Evolutionary conservation across 257 asterid genomes (phyloP), one percentile per base, ranked within the genome.

Genomic region (Handroanthus guayacan): DNA sequence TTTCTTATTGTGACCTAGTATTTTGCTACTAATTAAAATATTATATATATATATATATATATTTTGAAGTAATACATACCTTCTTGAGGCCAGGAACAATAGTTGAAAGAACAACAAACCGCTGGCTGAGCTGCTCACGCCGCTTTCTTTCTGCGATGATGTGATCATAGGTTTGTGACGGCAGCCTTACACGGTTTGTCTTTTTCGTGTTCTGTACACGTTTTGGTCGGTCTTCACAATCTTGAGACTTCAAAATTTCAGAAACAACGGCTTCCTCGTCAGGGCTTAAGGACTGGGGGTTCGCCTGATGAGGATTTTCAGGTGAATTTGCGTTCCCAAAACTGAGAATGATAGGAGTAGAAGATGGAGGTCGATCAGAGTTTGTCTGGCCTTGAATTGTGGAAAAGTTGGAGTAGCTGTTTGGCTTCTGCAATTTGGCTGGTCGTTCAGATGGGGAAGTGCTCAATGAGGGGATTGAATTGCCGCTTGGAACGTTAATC

Each of bases 31-130:
- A 25, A 25, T 25, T 25, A 25, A 25, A 25, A 25, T 25, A 25
- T 25, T 25, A 25, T 25, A 25, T 25, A 25, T 39, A 39, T 38
- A 38, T 39, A 39, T 39, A 39, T 25, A 25, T 25, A 25, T 25
- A 25, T 25, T 0, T 25, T 25, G 31, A 25, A 25, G 31, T 25
- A 25, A 25, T 3, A 39, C 3, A 39, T 6, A 39, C 87, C 87
- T 84, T 84, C 67, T 84, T 84, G 9, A 84, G 78, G 1, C 83
- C 82, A 5, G 85, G 87, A 45, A 84, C 85, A 52, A 84, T 78
- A 4, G 82, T 55, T 1, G 85, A 81, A 50, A 84, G 87, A 11
- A 73, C 83, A 6, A 84, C 75, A 17, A 84, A 84, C 5, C 75
- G 72, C 74, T 77, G 85, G 72, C 82, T 75, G 9, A 84, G 85